Evolutionary conservation across 2,329 filamentous ascomycete genomes (phyloP), one percentile per base, ranked within the genome.

Genomic region (Colletotrichum aenigma): DNA sequence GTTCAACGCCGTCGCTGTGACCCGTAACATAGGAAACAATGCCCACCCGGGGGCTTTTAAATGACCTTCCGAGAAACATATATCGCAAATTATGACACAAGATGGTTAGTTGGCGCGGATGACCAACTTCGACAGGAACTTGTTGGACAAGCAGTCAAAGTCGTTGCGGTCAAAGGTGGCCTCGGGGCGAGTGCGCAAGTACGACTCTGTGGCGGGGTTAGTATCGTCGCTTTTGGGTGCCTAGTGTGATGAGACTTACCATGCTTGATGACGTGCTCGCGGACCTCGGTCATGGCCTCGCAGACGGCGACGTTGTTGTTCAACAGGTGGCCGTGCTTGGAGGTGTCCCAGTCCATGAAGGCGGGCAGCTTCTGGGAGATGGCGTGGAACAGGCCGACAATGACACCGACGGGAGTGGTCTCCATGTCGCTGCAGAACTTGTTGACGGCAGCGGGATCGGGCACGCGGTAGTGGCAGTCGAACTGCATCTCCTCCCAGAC

Each of bases 401-500:
- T 98, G 81, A 98, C 96, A 80, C 96, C 96, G 56, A 98, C 96
- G 1, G 96, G 96, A 9, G 94, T 98, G 12, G 94, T 95, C 88
- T 98, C 96, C 96, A 98, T 98, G 83, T 98, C 96, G 74, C 89
- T 92, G 89, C 96, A 98, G 89, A 98, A 98, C 87, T 98, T 98
- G 82, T 96, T 93, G 77, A 98, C 96, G 7, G 94, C 94, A 66
- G 91, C 89, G 70, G 94, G 91, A 83, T 98, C 96, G 6, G 95
- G 95, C 5, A 97, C 93, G 68, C 96, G 94, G 90, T 98, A 98
- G 87, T 98, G 95, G 89, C 95, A 97, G 87, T 98, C 96, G 82
- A 98, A 98, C 85, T 98, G 96, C 93, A 98, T 98, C 90, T 98
- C 94, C 85, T 98, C 96, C 96, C 96, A 98, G 24, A 98, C 95